These are phyloP conservation scores for Trichoderma atroviride DNA, from an alignment of 2,329 filamentous ascomycete species.

Conservation along the genomic window DNA sequence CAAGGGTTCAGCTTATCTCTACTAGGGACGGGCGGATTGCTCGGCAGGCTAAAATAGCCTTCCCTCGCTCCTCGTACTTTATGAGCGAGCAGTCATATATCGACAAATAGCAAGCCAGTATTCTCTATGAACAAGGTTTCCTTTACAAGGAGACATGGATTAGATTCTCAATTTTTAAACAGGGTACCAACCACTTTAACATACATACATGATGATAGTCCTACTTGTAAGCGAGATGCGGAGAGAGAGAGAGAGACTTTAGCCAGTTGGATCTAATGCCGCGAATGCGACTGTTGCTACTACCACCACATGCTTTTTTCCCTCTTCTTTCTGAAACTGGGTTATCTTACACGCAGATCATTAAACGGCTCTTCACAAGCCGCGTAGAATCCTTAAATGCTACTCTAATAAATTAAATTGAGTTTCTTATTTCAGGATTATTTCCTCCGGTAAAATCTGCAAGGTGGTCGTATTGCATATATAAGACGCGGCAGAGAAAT, in stretches of 20 bases:
- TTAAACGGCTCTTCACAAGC: background rate
- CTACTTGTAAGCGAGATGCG: constrained; percentile 4
- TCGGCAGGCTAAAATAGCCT: background rate
- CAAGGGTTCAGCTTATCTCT: background rate
- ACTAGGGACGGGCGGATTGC: background rate
- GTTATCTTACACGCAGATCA: background rate
- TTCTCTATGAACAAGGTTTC: background rate
- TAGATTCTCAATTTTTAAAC: background rate
- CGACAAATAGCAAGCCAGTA: background rate
- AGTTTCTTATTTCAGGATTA: background rate
- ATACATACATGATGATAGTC: background rate
- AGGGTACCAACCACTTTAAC: background rate
- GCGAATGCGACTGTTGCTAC: background rate
- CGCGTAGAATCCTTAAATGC: background rate
- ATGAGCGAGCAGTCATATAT: background rate
- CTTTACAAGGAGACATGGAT: background rate
- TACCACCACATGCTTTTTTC: background rate
- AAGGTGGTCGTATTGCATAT: background rate
- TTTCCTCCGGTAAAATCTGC: background rate
- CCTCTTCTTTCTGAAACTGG: background rate
- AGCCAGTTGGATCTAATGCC: background rate
- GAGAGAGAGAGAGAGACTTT: background rate
- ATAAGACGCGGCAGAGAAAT: background rate
- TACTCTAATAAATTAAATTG: background rate
- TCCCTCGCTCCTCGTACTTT: background rate